Evolutionary conservation across 2,329 filamentous ascomycete species (phyloP), one percentile per base, ranked within the genome.

Genomic region (Trichoderma arundinaceum): DNA sequence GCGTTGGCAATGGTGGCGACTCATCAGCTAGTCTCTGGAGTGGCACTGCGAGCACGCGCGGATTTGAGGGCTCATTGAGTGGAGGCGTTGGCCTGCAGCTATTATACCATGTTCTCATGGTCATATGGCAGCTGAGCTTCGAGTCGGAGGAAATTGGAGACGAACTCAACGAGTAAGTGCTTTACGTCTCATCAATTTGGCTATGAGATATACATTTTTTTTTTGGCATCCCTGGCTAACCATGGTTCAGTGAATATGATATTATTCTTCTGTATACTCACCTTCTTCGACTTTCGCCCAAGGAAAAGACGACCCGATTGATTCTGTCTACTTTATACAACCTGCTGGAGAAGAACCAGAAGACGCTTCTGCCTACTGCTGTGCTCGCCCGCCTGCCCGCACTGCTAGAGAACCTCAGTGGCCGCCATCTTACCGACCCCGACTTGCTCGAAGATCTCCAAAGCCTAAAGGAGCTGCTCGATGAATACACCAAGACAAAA

Each of bases 71-170:
- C 4, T 81, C 82, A 4, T 74, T 90, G 35, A 90, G 93, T 66
- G 92, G 93, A 56, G 93, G 93, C 8, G 92, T 99, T 67, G 92
- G 93, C 2, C 82, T 99, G 46, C 95, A 99, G 77, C 85, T 98
- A 46, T 85, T 99, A 46, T 99, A 99, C 77, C 92, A 97, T 74
- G 91, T 97, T 15, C 85, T 99, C 22, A 84, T 99, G 58, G 94
- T 96, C 12, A 82, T 99, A 66, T 99, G 95, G 95, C 94, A 98
- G 81, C 83, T 99, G 71, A 97, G 93, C 75, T 99, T 99, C 71
- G 95, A 98, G 76, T 92, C 92, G 12, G 89, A 90, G 66, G 79
- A 83, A 1, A 83, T 90, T 73, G 87, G 87, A 43, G 85, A 89
- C 67, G 93, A 94, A 48, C 83, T 99, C 66, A 92, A 98, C 78